These are phyloP conservation scores for Hansenula lynferdii DNA, from an alignment of 1,139 yeast genomes.

Conservation along the genomic window DNA sequence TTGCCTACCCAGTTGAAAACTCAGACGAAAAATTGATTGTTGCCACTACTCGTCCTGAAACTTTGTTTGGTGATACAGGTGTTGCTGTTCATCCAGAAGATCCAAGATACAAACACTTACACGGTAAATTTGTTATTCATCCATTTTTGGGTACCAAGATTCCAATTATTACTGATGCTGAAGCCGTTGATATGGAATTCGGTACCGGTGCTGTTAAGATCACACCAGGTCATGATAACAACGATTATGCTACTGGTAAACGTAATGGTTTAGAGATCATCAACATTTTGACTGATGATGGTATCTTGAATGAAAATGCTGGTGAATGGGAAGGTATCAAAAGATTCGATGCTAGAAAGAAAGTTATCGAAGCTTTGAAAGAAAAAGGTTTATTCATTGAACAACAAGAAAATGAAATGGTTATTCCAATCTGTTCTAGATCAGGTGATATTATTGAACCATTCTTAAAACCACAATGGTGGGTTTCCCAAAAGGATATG, in stretches of 20 bases:
- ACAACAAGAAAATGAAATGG: slow-evolving; percentile 93
- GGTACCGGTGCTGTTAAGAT: slow-evolving; percentile 99
- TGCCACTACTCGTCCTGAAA: slow-evolving; percentile 99
- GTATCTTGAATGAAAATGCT: slow-evolving; percentile 84
- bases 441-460: slow-evolving; percentile 98
- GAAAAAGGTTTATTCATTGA: slow-evolving; percentile 71
- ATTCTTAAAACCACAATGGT: slow-evolving; percentile 97
- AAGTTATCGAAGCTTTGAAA: slow-evolving; percentile 78
- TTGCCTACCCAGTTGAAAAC: slow-evolving; percentile 83
- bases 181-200: slow-evolving; percentile 98
- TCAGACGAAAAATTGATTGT: slow-evolving; percentile 88
- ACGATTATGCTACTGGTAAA: slow-evolving; percentile 95
- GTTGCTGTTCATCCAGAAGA: slow-evolving; percentile 97
- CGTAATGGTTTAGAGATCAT: slow-evolving; percentile 86
- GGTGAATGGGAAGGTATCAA: slow-evolving; percentile 91
- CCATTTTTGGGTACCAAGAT: slow-evolving; percentile 84
- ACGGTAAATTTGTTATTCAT: slow-evolving; percentile 87
- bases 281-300: slow-evolving; percentile 90
- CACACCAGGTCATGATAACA: slow-evolving; percentile 97
- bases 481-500: slow-evolving; percentile 91
- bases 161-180: slow-evolving; percentile 85
- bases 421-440: slow-evolving; percentile 89
- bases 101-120: slow-evolving; percentile 86
- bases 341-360: slow-evolving; percentile 90
- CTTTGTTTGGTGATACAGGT: slow-evolving; percentile 96